Base-by-base conservation (phyloP, 2,329 filamentous ascomycete genomes). In the Sporothrix inflata region DNA sequence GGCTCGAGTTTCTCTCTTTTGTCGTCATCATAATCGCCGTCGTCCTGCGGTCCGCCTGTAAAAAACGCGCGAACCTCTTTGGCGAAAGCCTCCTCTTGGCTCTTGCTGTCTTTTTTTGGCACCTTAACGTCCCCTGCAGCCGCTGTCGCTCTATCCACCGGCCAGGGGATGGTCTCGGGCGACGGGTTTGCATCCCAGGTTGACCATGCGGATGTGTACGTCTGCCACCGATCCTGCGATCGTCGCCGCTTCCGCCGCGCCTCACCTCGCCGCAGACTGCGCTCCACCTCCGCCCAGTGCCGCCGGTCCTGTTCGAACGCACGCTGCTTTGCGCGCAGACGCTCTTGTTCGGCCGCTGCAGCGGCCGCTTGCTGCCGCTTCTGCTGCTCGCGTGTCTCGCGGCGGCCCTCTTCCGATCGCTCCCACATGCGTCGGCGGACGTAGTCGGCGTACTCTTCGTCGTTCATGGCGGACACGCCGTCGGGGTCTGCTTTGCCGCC, bases 401-500 rank as follows among this genome's bases (percentile, higher is more conserved):
- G 80, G 69, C 97, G 83, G 27, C 95, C 92, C 75, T 95, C 91
- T 78, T 97, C 90, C 70, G 92, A 97, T 83, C 93, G 94, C 85
- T 98, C 94, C 91, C 94, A 99, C 96, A 99, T 98, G 81, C 90
- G 91, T 69, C 87, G 87, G 21, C 95, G 89, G 51, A 99, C 95
- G 80, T 94, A 92, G 1, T 90, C 85, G 0, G 93, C 92, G 79
- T 98, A 99, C 80, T 98, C 92, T 38, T 98, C 94, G 76, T 98
- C 96, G 9, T 86, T 90, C 95, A 98, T 98, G 75, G 86, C 87
- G 81, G 97, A 94, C 14, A 97, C 84, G 87, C 87, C 78, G 75
- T 81, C 76, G 1, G 78, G 78, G 57, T 83, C 78, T 49, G 82
- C 84, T 9, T 81, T 78, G 5, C 11, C 42, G 3, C 34, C 38